These are phyloP conservation scores for Staphylotrichum longicolle DNA, from an alignment of 495 filamentous ascomycete genomes.

Conservation along the genomic window DNA sequence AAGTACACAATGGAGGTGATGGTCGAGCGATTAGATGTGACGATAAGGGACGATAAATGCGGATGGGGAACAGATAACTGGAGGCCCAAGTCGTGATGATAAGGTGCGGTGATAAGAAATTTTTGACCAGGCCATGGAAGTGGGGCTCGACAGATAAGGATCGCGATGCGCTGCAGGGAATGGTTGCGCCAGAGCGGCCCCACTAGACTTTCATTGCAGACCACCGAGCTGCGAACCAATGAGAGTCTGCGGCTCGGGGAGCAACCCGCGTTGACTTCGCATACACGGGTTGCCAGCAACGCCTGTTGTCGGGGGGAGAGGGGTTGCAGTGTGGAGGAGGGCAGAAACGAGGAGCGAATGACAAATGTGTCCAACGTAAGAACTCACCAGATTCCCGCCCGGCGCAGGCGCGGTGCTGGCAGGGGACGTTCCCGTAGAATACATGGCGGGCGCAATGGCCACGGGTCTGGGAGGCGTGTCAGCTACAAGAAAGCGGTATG, in stretches of 20 bases:
- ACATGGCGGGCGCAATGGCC: conserved; percentile 38
- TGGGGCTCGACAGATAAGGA: conserved; percentile 21
- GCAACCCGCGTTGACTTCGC: neutral
- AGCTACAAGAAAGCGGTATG: neutral
- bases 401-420: conserved; percentile 66
- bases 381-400: conserved; percentile 65
- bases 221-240: neutral
- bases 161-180: conserved; percentile 3
- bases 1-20: conserved; percentile 9
- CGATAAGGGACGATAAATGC: conserved; percentile 32
- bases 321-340: neutral
- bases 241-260: neutral
- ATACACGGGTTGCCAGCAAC: neutral
- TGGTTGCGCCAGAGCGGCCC: conserved; percentile 25
- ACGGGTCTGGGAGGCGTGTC: conserved; percentile 27
- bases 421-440: conserved; percentile 60
- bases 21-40: conserved; percentile 35
- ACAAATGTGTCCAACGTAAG: neutral
- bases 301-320: neutral
- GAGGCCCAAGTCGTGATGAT: conserved; percentile 27
- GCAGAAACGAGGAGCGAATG: neutral
- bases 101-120: conserved; percentile 37
- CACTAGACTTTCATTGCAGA: conserved; percentile 20
- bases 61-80: conserved; percentile 26
- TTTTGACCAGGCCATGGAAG: conserved; percentile 34